Evolutionary conservation across 306 rosid genomes (phyloP).

Genomic region (Biancaea sappan): DNA sequence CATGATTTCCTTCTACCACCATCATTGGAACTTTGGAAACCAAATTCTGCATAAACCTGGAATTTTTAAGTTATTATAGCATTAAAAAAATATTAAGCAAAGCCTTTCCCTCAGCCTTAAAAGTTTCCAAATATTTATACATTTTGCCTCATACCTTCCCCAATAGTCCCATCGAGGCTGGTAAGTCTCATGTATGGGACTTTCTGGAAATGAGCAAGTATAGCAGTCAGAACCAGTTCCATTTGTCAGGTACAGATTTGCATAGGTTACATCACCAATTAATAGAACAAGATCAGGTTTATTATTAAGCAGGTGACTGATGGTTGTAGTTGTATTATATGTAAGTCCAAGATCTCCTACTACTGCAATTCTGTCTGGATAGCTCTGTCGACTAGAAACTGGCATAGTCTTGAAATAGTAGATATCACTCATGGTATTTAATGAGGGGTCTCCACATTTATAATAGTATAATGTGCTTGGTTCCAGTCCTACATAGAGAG

Average conservation of each 20-base stretch:
- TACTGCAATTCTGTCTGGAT: conserved; percentile 65
- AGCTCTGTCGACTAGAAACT: conserved; percentile 55
- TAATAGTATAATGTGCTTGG: conserved; percentile 65
- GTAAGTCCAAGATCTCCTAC: conserved; percentile 96
- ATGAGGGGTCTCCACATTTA: conserved; percentile 76
- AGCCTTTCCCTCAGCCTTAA: not conserved
- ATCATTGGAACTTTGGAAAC: conserved; percentile 76
- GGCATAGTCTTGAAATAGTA: conserved; percentile 76
- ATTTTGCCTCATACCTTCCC: conserved; percentile 67
- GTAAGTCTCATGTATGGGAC: conserved; percentile 84
- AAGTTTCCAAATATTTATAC: conserved; percentile 8
- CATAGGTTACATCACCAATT: conserved; percentile 80
- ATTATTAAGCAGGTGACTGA: conserved; percentile 64
- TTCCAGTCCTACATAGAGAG: conserved; percentile 55
- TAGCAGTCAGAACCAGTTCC: conserved; percentile 87
- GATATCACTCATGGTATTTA: conserved; percentile 59
- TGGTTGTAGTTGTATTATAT: conserved; percentile 73
- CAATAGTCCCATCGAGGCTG: conserved; percentile 95
- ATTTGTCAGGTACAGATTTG: conserved; percentile 79
- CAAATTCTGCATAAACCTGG: conserved; percentile 83
- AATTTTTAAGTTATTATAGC: conserved; percentile 27
- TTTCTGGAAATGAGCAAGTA: conserved; percentile 67
- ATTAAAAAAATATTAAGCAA: conserved; percentile 26
- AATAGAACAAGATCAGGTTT: conserved; percentile 76
- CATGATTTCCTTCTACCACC: conserved; percentile 95